Conservation (phyloP, 768 basidiomycete species). For the Artomyces pyxidatus region DNA sequence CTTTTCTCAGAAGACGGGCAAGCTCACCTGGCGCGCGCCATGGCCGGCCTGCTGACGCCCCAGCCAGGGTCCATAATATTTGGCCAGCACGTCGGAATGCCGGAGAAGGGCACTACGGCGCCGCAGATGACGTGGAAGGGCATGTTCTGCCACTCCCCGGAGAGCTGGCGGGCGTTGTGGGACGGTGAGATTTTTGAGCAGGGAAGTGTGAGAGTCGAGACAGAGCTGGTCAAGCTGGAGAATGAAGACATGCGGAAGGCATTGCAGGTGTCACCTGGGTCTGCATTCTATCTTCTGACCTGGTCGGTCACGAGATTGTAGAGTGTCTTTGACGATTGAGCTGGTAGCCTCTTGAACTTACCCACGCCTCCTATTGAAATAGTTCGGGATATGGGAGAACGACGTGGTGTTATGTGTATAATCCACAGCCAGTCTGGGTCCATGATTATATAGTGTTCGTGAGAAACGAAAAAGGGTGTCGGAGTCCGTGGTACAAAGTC, state of each 20-base stretch:
- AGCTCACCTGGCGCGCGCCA: slow-evolving; percentile 29
- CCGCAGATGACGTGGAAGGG: not conserved
- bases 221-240: not conserved
- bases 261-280: not conserved
- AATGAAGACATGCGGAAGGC: not conserved
- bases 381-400: no score
- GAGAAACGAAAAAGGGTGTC: no score
- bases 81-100: slow-evolving; percentile 30
- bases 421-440: no score
- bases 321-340: no score
- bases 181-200: slow-evolving; percentile 18
- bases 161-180: slow-evolving; percentile 33
- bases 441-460: no score
- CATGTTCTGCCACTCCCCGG: slow-evolving; percentile 28
- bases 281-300: not conserved
- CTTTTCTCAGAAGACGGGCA: slow-evolving; percentile 37
- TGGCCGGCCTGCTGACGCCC: slow-evolving; percentile 35
- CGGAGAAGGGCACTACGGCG: slow-evolving; percentile 24
- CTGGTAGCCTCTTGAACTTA: no score
- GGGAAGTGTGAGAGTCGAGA: slow-evolving; percentile 3
- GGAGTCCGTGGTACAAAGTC: no score
- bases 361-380: no score
- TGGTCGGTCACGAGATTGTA: slow-evolving; percentile 1
- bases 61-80: slow-evolving; percentile 38
- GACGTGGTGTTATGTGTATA: no score